Percentiles rank a stretch among this genome's conserved stretches.
phyloP scores from a whole-genome alignment of 2,329 filamentous ascomycete species.

The Ascosphaera apis region DNA sequence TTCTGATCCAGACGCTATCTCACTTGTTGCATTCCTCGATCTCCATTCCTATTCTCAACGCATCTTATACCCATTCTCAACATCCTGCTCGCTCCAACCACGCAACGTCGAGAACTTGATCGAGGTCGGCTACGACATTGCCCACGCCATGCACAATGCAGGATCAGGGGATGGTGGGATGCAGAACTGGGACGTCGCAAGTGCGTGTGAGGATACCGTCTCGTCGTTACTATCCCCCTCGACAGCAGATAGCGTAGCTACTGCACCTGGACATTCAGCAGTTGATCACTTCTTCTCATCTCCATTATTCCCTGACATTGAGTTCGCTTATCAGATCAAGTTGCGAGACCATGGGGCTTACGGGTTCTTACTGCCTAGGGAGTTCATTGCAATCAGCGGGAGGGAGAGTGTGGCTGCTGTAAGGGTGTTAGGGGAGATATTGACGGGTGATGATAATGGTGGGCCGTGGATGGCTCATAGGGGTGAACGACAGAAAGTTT shows the following conservation, averaged over 20 bases:
- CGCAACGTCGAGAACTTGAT: conserved; percentile 80
- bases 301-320: too few species aligned
- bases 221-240: too few species aligned
- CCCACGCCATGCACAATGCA: conserved; percentile 68
- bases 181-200: conserved; percentile 52
- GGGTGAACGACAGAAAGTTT: too few species aligned
- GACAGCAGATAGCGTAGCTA: conserved; percentile 38
- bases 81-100: conserved; percentile 53
- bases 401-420: conserved; percentile 69
- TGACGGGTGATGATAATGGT: conserved; percentile 3
- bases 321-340: conserved; percentile 86
- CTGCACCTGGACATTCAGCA: conserved; percentile 45
- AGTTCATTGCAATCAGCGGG: conserved; percentile 72
- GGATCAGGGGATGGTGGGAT: too few species aligned
- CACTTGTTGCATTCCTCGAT: conserved; percentile 70
- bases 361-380: conserved; percentile 69
- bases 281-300: conserved; percentile 95
- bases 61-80: conserved; percentile 78
- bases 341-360: conserved; percentile 82
- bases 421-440: conserved; percentile 60
- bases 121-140: conserved; percentile 68
- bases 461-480: too few species aligned
- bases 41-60: conserved; percentile 91
- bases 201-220: conserved; percentile 79
- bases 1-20: conserved; percentile 41